Conservation (phyloP, 495 filamentous ascomycete genomes). For the Astrocystis sublimbata region DNA sequence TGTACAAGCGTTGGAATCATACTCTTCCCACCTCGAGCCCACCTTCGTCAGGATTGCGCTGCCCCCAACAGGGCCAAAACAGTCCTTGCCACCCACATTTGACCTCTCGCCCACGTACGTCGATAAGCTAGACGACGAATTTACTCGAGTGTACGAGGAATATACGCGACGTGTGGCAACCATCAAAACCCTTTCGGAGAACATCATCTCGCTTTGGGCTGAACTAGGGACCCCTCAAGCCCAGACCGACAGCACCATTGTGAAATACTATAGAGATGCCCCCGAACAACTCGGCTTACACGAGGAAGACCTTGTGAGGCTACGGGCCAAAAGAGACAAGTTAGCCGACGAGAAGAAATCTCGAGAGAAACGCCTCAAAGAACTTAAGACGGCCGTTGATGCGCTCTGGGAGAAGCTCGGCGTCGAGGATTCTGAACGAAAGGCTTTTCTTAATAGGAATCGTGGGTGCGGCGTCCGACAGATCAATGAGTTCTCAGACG, state of each 20-base stretch:
- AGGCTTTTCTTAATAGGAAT: constrained; percentile 70
- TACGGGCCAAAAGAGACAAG: constrained; percentile 75
- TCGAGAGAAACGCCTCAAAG: constrained; percentile 78
- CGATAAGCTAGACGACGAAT: constrained; percentile 82
- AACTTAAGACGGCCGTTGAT: constrained; percentile 72
- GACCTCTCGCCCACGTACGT: constrained; percentile 90
- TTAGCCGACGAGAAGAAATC: constrained; percentile 89
- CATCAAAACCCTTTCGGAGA: constrained; percentile 73
- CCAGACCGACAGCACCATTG: constrained; percentile 83
- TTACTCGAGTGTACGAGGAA: constrained; percentile 90
- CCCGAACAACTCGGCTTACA: constrained; percentile 93
- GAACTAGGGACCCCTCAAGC: constrained; percentile 90
- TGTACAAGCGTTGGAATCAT: constrained; percentile 88
- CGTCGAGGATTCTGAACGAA: constrained; percentile 77
- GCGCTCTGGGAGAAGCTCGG: constrained; percentile 86
- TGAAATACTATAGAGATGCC: constrained; percentile 83
- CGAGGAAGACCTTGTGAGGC: constrained; percentile 72
- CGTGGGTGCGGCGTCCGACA: constrained; percentile 78
- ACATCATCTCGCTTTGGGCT: constrained; percentile 92
- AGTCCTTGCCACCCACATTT: constrained; percentile 75
- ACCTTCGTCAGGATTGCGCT: constrained; percentile 78
- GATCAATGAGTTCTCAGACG: constrained; percentile 94
- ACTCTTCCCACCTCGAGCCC: constrained; percentile 88
- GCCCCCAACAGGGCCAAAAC: constrained; percentile 75
- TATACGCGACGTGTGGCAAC: constrained; percentile 76